phyloP scores from a whole-genome alignment of 176 grass and related monocot species.

The Echinochloa phyllopogon region DNA sequence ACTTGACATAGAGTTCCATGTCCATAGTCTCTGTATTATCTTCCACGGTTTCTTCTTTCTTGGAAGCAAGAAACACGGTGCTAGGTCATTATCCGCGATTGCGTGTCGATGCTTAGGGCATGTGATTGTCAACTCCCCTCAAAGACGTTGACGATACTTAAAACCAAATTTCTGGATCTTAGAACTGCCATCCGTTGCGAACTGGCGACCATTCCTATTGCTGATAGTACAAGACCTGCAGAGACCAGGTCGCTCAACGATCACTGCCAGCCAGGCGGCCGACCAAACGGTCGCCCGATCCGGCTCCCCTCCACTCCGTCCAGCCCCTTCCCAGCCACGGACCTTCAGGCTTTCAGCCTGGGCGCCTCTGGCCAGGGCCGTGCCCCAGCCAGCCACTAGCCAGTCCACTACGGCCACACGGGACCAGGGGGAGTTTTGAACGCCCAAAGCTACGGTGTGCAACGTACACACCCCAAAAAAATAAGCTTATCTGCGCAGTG shows the following conservation, averaged over 20 bases:
- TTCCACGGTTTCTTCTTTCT: background rate
- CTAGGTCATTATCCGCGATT: no score
- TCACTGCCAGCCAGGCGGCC: background rate
- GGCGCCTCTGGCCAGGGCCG: background rate
- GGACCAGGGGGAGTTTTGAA: constrained; percentile 35
- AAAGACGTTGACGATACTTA: background rate
- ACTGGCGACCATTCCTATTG: background rate
- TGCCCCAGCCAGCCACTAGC: background rate
- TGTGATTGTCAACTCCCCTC: no score
- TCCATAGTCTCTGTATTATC: background rate
- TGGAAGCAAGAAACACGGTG: background rate
- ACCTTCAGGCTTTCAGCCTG: background rate
- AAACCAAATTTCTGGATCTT: background rate
- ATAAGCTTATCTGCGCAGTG: background rate
- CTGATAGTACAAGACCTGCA: background rate
- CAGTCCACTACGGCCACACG: background rate
- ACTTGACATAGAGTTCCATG: background rate
- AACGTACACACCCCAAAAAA: background rate
- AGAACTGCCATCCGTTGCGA: background rate
- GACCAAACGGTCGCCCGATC: constrained; percentile 24
- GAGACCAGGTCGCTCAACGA: background rate
- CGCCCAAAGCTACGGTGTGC: constrained; percentile 15
- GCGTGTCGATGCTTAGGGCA: no score
- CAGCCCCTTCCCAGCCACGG: background rate
- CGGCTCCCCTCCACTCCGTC: background rate